Evolutionary conservation across 805 yeast genomes (phyloP).

Genomic region (Cyberlindnera bimundalis): DNA sequence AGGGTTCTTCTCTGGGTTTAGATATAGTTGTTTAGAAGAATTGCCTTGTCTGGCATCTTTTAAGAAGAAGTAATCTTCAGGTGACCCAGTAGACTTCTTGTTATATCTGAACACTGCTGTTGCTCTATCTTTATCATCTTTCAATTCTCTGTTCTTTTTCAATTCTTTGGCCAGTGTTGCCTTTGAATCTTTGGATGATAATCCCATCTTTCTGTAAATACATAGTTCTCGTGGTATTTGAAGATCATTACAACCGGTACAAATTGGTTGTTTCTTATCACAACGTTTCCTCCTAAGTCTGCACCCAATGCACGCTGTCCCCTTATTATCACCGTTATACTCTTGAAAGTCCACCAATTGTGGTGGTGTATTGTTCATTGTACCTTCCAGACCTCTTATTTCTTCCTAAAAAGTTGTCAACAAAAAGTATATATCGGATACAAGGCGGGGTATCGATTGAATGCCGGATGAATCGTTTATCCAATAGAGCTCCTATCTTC

Average conservation of each 20-base stretch:
- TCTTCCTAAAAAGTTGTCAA: too few relatives aligned
- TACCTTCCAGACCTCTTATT: too few relatives aligned
- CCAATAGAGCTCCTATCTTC: too few relatives aligned
- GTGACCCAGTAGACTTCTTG: constrained; percentile 11
- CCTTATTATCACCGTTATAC: constrained; percentile 9
- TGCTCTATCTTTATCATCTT: constrained; percentile 13
- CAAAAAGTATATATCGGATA: too few relatives aligned
- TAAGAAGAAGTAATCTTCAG: constrained; percentile 15
- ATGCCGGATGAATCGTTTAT: too few relatives aligned
- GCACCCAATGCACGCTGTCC: constrained; percentile 21
- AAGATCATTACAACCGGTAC: constrained; percentile 16
- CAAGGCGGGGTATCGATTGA: too few relatives aligned
- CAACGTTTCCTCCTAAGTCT: constrained; percentile 17
- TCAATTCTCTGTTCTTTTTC: constrained; percentile 17
- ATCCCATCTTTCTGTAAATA: constrained; percentile 20
- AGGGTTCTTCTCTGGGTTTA: constrained; percentile 20
- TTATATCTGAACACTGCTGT: constrained; percentile 14
- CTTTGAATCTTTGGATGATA: constrained; percentile 18
- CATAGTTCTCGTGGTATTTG: constrained; percentile 19
- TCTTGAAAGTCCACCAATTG: too few relatives aligned
- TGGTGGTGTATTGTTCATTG: too few relatives aligned
- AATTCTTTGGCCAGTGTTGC: constrained; percentile 14
- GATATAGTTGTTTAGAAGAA: constrained; percentile 12
- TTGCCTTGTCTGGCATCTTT: constrained; percentile 7
- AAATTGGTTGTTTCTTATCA: constrained; percentile 14